Evolutionary conservation across 768 basidiomycete genomes (phyloP).

Genomic region (Kwoniella heveanensis): DNA sequence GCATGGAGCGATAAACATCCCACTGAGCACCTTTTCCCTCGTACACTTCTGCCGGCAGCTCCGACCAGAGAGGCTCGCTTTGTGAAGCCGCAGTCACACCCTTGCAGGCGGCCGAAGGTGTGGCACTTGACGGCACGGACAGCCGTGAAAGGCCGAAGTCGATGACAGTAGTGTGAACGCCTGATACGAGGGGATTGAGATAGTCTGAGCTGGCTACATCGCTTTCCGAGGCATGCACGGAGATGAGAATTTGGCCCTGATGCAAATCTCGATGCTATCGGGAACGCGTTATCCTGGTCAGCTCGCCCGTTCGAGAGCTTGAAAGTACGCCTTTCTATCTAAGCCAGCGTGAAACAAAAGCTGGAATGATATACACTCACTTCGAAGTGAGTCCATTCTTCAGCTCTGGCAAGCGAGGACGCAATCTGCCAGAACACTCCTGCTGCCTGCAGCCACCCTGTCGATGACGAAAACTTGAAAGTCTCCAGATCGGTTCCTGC

Average conservation of each 20-base stretch:
- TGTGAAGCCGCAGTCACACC: not conserved
- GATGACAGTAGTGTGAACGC: constrained; percentile 80
- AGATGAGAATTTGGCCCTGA: constrained; percentile 92
- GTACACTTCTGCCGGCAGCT: constrained; percentile 84
- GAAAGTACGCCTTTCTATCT: too few relatives aligned
- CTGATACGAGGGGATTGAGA: constrained; percentile 57
- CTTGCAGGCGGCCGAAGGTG: not conserved
- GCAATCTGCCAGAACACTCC: constrained; percentile 90
- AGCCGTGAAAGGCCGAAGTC: constrained; percentile 92
- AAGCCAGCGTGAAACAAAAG: too few relatives aligned
- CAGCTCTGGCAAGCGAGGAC: constrained; percentile 74
- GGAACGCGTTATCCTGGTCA: too few relatives aligned
- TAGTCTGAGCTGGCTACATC: not conserved
- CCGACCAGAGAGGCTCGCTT: constrained; percentile 67
- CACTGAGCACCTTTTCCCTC: constrained; percentile 91
- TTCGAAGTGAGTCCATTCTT: constrained; percentile 81
- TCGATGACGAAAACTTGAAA: constrained; percentile 63
- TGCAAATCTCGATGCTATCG: constrained; percentile 95
- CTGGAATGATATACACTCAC: too few relatives aligned
- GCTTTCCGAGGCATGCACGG: constrained; percentile 35
- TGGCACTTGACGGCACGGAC: constrained; percentile 55
- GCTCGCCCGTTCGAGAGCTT: too few relatives aligned
- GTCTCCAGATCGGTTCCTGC: constrained; percentile 89
- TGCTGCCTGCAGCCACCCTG: constrained; percentile 81
- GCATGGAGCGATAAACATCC: constrained; percentile 91